Percentiles rank a stretch among this genome's conserved stretches.
Evolutionary conservation across 1,284 basidiomycete species (phyloP).

Genomic region (Neotropicomus parvogracilis): DNA sequence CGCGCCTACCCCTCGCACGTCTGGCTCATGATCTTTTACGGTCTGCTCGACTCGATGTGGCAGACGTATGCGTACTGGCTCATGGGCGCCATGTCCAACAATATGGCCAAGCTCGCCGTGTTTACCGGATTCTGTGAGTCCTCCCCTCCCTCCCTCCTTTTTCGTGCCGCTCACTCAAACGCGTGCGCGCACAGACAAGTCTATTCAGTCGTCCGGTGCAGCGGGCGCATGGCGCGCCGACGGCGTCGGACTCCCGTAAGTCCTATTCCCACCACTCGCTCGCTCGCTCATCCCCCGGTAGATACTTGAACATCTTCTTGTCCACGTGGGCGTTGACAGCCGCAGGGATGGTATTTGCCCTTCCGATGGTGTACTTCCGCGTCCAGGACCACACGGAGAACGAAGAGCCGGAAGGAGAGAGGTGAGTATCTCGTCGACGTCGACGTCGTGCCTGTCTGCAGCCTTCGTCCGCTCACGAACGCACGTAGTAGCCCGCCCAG

Average conservation of each 20-base stretch:
- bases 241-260: slow-evolving; percentile 30
- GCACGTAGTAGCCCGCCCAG: no score
- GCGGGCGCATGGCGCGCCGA: slow-evolving; percentile 39
- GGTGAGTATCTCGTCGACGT: no score
- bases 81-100: slow-evolving; percentile 42
- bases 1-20: slow-evolving; percentile 33
- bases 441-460: no score
- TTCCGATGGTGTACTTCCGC: slow-evolving; percentile 37
- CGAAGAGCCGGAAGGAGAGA: slow-evolving; percentile 12
- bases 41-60: slow-evolving; percentile 43
- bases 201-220: slow-evolving; percentile 36
- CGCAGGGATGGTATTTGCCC: slow-evolving; percentile 33
- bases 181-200: slow-evolving; percentile 38
- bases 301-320: slow-evolving; percentile 38
- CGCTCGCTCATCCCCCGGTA: no score
- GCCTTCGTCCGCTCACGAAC: no score
- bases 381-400: slow-evolving; percentile 33
- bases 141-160: no score
- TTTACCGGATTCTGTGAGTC: slow-evolving; percentile 42
- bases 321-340: slow-evolving; percentile 35
- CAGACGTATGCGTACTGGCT: slow-evolving; percentile 44
- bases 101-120: slow-evolving; percentile 39
- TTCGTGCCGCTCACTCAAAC: no score
- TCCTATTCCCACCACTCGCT: no score
- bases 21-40: slow-evolving; percentile 41